Evolutionary conservation across 2,329 filamentous ascomycete species (phyloP).

Genomic region (Sporothrix mexicana): DNA sequence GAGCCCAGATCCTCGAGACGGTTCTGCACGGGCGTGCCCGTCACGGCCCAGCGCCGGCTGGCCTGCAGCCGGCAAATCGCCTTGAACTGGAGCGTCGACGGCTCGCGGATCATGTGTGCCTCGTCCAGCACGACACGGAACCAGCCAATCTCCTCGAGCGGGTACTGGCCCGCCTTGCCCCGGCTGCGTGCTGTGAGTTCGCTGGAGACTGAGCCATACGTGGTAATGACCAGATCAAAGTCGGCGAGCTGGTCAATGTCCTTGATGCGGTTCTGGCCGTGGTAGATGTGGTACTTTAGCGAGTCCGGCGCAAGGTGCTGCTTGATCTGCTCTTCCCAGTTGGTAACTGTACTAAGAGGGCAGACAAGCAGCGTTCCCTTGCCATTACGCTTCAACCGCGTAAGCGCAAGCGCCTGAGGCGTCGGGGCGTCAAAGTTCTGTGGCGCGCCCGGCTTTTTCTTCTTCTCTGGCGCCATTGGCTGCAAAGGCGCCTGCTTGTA

Average conservation of each 20-base stretch:
- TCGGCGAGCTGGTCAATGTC: constrained; percentile 70
- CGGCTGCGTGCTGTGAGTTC: constrained; percentile 72
- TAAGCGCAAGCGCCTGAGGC: constrained; percentile 55
- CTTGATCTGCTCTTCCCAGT: constrained; percentile 93
- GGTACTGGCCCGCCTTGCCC: constrained; percentile 63
- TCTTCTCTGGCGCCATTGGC: constrained; percentile 49
- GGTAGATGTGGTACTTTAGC: constrained; percentile 81
- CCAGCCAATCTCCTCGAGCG: constrained; percentile 82
- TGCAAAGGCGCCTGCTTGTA: constrained; percentile 58
- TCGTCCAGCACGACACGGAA: constrained; percentile 94
- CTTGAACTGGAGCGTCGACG: constrained; percentile 79
- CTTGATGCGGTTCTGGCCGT: constrained; percentile 77
- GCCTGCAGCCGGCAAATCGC: constrained; percentile 81
- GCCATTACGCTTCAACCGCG: constrained; percentile 67
- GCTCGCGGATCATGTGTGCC: constrained; percentile 91
- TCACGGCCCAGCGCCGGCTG: constrained; percentile 92
- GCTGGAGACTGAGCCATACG: constrained; percentile 85
- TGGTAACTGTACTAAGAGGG: constrained; percentile 87
- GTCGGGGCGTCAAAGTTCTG: constrained; percentile 48
- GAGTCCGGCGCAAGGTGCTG: constrained; percentile 71
- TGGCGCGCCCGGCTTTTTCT: constrained; percentile 45
- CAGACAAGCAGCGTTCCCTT: constrained; percentile 85
- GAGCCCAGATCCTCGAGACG: constrained; percentile 87
- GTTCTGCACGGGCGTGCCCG: constrained; percentile 94
- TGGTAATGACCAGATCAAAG: constrained; percentile 88